Percentiles rank a stretch among this genome's conserved stretches.
phyloP scores from a whole-genome alignment of 441 rosid species.

The Euphorbia celastroides region DNA sequence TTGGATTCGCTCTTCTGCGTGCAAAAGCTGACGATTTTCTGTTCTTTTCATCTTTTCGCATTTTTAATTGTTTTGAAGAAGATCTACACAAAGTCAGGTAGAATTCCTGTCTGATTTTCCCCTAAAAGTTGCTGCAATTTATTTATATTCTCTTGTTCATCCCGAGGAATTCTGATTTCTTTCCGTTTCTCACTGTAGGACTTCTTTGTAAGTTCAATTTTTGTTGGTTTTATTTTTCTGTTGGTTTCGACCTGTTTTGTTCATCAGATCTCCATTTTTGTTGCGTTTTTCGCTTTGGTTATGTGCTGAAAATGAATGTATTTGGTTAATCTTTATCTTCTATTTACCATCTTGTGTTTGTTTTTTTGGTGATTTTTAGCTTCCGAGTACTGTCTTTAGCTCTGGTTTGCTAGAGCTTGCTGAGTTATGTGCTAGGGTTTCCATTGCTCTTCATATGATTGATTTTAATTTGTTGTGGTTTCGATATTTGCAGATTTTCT shows the following conservation, averaged over 20 bases:
- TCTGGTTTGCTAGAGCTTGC: too few relatives aligned
- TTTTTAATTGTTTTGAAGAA: neutral
- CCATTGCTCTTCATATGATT: neutral
- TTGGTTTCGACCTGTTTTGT: neutral
- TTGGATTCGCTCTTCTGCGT: conserved; percentile 27
- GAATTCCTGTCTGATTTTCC: conserved; percentile 18
- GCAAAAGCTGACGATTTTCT: too few relatives aligned
- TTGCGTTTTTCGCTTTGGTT: conserved; percentile 2
- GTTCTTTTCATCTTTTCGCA: neutral
- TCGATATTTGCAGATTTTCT: neutral
- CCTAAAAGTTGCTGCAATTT: conserved; percentile 2
- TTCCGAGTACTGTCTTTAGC: too few relatives aligned
- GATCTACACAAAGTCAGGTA: conserved; percentile 3
- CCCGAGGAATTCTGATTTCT: neutral
- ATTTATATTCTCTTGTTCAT: neutral
- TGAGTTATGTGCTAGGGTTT: conserved; percentile 7
- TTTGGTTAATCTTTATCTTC: conserved; percentile 1
- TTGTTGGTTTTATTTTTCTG: too few relatives aligned
- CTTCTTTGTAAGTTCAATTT: too few relatives aligned
- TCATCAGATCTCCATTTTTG: conserved; percentile 12
- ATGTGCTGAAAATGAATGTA: neutral
- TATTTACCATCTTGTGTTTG: too few relatives aligned
- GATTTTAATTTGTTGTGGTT: neutral
- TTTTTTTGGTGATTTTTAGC: too few relatives aligned
- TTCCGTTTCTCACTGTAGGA: neutral